Percentiles rank a stretch among this genome's conserved stretches.
Evolutionary conservation across 2,329 filamentous ascomycete species (phyloP).

Genomic region (Aspergillus aculeatus): DNA sequence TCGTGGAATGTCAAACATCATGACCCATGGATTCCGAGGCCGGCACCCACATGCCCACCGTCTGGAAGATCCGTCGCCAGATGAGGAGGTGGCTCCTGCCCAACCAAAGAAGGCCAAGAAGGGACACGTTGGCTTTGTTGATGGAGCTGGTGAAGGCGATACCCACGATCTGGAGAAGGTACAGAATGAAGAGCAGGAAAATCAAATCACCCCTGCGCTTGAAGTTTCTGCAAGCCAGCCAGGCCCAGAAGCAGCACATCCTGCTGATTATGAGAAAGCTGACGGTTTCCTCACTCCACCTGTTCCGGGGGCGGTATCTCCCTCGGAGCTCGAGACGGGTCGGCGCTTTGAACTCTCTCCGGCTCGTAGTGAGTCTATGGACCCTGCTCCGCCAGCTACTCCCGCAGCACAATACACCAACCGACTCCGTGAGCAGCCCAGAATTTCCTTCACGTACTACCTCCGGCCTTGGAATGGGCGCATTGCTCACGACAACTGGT

Average conservation of each 20-base stretch:
- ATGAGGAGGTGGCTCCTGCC: constrained; percentile 10
- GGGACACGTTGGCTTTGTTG: constrained; percentile 59
- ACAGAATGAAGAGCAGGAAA: constrained; percentile 9
- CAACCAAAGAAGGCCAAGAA: constrained; percentile 34
- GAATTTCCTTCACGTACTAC: constrained; percentile 70
- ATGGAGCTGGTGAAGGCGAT: constrained; percentile 27
- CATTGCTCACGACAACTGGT: constrained; percentile 74
- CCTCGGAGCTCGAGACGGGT: constrained; percentile 32
- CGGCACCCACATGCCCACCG: constrained; percentile 27
- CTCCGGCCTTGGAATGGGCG: constrained; percentile 76
- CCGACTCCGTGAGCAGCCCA: constrained; percentile 64
- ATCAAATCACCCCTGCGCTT: not conserved
- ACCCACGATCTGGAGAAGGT: constrained; percentile 18
- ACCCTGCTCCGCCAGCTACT: constrained; percentile 26
- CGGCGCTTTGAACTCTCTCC: constrained; percentile 24
- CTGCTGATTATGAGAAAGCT: constrained; percentile 16
- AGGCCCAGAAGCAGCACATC: not conserved
- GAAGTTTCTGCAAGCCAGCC: not conserved
- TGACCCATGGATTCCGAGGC: constrained; percentile 36
- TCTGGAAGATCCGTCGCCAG: constrained; percentile 15
- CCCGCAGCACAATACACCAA: constrained; percentile 62
- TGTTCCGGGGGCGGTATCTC: constrained; percentile 7
- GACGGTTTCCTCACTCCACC: constrained; percentile 16
- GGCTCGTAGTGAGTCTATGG: constrained; percentile 33
- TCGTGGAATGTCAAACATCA: constrained; percentile 39